phyloP scores from a whole-genome alignment of 2,329 filamentous ascomycete genomes.

The Alternaria angustiovoidea region DNA sequence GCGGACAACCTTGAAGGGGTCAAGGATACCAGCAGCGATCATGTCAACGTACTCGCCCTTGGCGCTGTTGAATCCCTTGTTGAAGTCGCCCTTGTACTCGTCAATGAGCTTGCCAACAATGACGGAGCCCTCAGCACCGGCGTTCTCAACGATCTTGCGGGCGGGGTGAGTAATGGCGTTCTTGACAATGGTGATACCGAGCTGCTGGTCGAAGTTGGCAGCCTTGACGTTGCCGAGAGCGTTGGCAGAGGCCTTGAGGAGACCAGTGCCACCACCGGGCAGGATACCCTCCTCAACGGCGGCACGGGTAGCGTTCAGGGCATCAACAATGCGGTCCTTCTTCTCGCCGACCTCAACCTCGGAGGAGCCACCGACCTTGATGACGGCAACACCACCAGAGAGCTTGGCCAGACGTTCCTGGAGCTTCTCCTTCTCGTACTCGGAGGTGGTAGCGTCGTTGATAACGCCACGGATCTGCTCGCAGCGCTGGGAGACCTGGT shows the following conservation, averaged over 20 bases:
- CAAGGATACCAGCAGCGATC: conserved; percentile 95
- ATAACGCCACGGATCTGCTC: conserved; percentile 99
- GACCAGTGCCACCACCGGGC: conserved; percentile 95
- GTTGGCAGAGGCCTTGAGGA: conserved; percentile 95
- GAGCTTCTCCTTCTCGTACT: conserved; percentile 99
- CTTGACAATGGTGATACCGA: conserved; percentile 97
- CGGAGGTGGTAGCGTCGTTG: conserved; percentile 89
- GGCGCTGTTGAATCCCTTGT: conserved; percentile 96
- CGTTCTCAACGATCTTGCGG: conserved; percentile 96
- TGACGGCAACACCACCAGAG: conserved; percentile 97
- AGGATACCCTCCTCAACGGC: conserved; percentile 99
- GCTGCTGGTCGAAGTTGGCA: conserved; percentile 98
- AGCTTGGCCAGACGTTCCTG: conserved; percentile 99
- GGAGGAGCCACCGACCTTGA: conserved; percentile 97
- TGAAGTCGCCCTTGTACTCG: conserved; percentile 90
- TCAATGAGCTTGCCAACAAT: conserved; percentile 98
- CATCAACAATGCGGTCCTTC: conserved; percentile 99
- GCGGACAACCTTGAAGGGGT: conserved; percentile 99
- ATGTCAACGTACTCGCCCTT: conserved; percentile 99
- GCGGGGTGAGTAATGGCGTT: conserved; percentile 96
- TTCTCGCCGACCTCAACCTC: conserved; percentile 99
- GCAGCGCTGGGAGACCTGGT: conserved; percentile 90
- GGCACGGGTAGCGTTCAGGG: conserved; percentile 95
- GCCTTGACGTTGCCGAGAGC: conserved; percentile 84
- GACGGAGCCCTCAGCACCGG: conserved; percentile 92